These are phyloP conservation scores for Candida easanensis DNA, from an alignment of 805 yeast genomes.

Conservation along the genomic window DNA sequence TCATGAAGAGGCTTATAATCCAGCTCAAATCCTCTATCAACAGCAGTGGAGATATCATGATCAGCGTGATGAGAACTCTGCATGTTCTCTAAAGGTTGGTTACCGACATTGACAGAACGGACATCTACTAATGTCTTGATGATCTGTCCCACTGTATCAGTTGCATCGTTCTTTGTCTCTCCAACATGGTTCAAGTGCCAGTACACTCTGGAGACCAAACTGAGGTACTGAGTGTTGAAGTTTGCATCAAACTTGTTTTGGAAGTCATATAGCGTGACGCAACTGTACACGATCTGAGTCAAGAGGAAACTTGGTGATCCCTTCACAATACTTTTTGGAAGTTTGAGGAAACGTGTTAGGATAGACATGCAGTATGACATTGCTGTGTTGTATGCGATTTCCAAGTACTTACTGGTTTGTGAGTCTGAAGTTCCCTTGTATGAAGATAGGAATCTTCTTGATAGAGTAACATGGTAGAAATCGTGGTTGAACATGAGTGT, in stretches of 20 bases:
- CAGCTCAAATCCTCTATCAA: slow-evolving; percentile 12
- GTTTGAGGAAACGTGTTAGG: slow-evolving; percentile 40
- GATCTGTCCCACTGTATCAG: slow-evolving; percentile 56
- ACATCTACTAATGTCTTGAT: slow-evolving; percentile 44
- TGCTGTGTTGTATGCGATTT: slow-evolving; percentile 37
- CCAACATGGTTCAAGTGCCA: slow-evolving; percentile 61
- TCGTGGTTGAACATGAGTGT: slow-evolving; percentile 46
- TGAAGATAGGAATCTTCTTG: slow-evolving; percentile 36
- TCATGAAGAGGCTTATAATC: slow-evolving; percentile 27
- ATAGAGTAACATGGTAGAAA: slow-evolving; percentile 42
- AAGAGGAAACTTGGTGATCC: slow-evolving; percentile 55
- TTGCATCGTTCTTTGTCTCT: slow-evolving; percentile 54
- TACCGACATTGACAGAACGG: slow-evolving; percentile 9
- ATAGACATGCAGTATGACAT: slow-evolving; percentile 44
- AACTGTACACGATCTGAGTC: slow-evolving; percentile 53
- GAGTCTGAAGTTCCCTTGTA: slow-evolving; percentile 22
- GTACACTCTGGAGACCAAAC: slow-evolving; percentile 48
- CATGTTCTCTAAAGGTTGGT: background rate
- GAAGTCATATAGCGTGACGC: slow-evolving; percentile 49
- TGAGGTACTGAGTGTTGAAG: slow-evolving; percentile 42
- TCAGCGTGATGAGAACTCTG: background rate
- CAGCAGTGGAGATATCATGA: slow-evolving; percentile 2
- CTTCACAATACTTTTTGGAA: slow-evolving; percentile 45
- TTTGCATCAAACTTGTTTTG: slow-evolving; percentile 36
- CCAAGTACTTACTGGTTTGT: slow-evolving; percentile 26